Evolutionary conservation across 2,329 filamentous ascomycete species (phyloP).

Genomic region (Ophiostoma montium): DNA sequence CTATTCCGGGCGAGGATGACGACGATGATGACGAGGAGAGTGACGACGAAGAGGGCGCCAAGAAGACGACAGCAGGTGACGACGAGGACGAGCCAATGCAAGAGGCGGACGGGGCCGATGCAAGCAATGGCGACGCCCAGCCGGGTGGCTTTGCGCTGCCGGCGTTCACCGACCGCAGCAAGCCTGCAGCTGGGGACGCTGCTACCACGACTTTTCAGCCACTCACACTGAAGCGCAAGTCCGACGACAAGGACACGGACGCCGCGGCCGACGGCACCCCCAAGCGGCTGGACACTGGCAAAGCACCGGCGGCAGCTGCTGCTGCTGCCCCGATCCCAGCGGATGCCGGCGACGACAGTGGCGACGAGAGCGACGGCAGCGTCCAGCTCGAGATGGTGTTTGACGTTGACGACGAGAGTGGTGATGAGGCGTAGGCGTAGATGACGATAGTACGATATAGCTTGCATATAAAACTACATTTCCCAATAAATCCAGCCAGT

Average conservation of each 20-base stretch:
- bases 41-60: conserved; percentile 23
- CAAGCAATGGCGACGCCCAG: not conserved
- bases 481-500: not conserved
- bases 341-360: conserved; percentile 21
- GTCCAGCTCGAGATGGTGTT: conserved; percentile 46
- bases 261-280: conserved; percentile 15
- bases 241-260: conserved; percentile 28
- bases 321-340: conserved; percentile 13
- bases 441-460: not conserved
- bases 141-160: conserved; percentile 5
- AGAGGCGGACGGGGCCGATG: conserved; percentile 10
- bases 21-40: conserved; percentile 20
- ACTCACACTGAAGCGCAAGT: conserved; percentile 28
- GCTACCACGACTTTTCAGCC: conserved; percentile 9
- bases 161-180: conserved; percentile 7
- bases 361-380: conserved; percentile 35
- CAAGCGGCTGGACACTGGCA: conserved; percentile 13
- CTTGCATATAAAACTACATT: not conserved
- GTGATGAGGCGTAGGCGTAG: conserved; percentile 15
- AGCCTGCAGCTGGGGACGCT: not conserved
- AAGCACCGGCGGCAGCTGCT: conserved; percentile 14
- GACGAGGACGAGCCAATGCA: conserved; percentile 21
- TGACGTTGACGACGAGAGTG: conserved; percentile 31
- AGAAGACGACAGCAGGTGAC: not conserved
- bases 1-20: conserved; percentile 2